Evolutionary conservation across 305 asterid species (phyloP).

Genomic region (Ajuga reptans): DNA sequence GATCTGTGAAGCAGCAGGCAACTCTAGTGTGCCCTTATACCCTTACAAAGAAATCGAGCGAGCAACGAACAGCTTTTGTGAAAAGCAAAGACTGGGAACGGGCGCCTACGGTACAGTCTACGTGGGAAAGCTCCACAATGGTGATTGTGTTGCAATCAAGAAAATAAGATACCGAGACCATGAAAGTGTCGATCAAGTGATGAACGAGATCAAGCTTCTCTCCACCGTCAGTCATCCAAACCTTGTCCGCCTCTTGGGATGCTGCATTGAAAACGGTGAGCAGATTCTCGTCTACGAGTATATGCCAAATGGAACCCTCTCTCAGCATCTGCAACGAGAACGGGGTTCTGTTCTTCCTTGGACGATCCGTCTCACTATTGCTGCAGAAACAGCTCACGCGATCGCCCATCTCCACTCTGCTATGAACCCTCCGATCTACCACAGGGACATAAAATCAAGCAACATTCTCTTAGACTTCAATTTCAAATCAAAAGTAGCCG

Average conservation of each 20-base stretch:
- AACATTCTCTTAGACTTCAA: constrained; percentile 69
- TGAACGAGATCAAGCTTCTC: constrained; percentile 91
- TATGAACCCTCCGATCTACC: constrained; percentile 81
- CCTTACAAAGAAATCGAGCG: constrained; percentile 73
- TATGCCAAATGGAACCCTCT: constrained; percentile 86
- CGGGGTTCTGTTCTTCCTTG: constrained; percentile 71
- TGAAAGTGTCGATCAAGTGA: constrained; percentile 71
- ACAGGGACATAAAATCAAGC: constrained; percentile 84
- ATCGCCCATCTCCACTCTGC: constrained; percentile 85
- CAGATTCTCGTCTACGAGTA: constrained; percentile 89
- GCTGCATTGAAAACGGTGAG: constrained; percentile 78
- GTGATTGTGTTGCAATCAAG: constrained; percentile 78
- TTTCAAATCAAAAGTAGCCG: constrained; percentile 87
- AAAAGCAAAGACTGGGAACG: constrained; percentile 73
- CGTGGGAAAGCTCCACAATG: constrained; percentile 69
- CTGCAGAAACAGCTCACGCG: constrained; percentile 83
- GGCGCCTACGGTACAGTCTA: constrained; percentile 98
- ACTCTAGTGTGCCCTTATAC: constrained; percentile 52
- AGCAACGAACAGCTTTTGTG: constrained; percentile 70
- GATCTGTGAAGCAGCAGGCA: constrained; percentile 66
- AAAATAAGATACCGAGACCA: constrained; percentile 59
- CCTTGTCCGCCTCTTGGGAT: constrained; percentile 83
- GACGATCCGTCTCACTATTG: constrained; percentile 84
- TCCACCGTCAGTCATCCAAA: constrained; percentile 90
- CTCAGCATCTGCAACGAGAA: constrained; percentile 84